Percentiles rank a stretch among this genome's conserved stretches.
Conservation (phyloP, 441 rosid species). For the Populus hybrid region DNA sequence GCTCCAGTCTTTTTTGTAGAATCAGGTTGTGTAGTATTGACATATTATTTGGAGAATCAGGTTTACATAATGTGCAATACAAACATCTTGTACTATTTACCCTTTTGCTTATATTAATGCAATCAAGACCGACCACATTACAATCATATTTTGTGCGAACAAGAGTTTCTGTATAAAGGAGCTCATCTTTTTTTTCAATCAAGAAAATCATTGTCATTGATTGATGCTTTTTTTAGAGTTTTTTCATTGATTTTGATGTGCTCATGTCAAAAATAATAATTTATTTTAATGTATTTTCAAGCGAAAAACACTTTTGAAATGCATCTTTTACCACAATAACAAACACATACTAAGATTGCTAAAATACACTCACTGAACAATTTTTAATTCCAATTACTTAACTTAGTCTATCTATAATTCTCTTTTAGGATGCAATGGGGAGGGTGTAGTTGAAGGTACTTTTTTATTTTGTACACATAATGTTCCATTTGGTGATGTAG, state of each 20-base stretch:
- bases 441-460: neutral
- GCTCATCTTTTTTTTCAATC: neutral
- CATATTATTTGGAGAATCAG: neutral
- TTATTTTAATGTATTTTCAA: neutral
- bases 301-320: too few relatives aligned
- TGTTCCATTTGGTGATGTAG: constrained; percentile 39
- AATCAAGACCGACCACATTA: neutral
- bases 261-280: neutral
- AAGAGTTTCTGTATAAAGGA: neutral
- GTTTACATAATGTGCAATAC: neutral
- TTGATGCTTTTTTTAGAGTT: too few relatives aligned
- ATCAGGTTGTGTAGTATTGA: neutral
- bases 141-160: neutral
- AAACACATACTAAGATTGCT: neutral
- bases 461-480: neutral
- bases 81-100: neutral
- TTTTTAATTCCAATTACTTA: neutral
- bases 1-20: neutral
- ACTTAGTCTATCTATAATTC: neutral
- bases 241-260: neutral
- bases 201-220: neutral
- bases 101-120: neutral
- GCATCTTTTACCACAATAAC: neutral
- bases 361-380: neutral
- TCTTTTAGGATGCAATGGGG: neutral